A percentile compares a stretch with the other conserved stretches of the same genome.
Evolutionary conservation across 1,139 yeast species (phyloP).

Genomic region (Kurtzmaniella quercitrusa): DNA sequence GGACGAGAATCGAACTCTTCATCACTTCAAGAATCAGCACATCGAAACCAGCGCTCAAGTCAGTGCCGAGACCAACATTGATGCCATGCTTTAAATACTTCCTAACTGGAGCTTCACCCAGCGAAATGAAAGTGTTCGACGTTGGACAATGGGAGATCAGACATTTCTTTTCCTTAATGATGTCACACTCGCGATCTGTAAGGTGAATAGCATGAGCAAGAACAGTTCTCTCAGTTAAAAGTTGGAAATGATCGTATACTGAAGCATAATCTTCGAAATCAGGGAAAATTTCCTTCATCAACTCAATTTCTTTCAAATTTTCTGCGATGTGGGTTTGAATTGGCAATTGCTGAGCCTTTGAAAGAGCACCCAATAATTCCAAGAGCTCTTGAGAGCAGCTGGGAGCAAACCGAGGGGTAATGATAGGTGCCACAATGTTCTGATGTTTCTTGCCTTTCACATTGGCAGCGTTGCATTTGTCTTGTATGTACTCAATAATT

Average conservation of each 20-base stretch:
- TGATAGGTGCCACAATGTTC: constrained; percentile 45
- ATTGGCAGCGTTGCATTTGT: constrained; percentile 7
- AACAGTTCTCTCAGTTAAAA: constrained; percentile 64
- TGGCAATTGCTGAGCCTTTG: constrained; percentile 49
- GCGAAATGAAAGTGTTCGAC: constrained; percentile 80
- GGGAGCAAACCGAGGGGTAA: constrained; percentile 95
- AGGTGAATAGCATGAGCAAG: constrained; percentile 90
- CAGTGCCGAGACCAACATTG: constrained; percentile 86
- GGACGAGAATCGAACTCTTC: constrained; percentile 74
- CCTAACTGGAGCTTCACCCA: constrained; percentile 83
- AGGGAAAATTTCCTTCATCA: constrained; percentile 77
- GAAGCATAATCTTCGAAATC: constrained; percentile 64
- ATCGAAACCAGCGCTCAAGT: constrained; percentile 88
- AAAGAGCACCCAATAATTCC: constrained; percentile 57
- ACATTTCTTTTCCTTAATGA: constrained; percentile 50
- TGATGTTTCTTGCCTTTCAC: background rate
- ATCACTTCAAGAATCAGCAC: constrained; percentile 74
- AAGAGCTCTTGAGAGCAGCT: constrained; percentile 67
- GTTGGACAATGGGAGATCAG: constrained; percentile 95
- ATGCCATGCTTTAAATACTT: constrained; percentile 62
- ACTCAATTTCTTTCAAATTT: constrained; percentile 65
- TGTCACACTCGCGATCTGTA: constrained; percentile 54
- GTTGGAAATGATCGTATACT: constrained; percentile 63
- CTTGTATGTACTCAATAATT: constrained; percentile 53
- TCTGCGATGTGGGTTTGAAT: constrained; percentile 91